Conservation (phyloP, 192 early-diverging fungal genomes). For the Backusella parvicylindrica region DNA sequence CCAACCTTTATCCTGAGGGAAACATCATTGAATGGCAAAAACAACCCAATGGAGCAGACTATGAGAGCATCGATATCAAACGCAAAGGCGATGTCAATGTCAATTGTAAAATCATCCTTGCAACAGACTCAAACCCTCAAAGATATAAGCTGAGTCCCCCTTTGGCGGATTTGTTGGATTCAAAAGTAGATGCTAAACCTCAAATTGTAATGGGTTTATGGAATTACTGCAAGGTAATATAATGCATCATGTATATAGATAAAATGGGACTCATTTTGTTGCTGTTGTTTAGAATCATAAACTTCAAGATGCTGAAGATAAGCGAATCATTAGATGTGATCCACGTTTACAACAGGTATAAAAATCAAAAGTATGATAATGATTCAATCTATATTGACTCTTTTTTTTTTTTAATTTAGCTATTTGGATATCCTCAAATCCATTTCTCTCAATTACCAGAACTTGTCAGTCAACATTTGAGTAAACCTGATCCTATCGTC, state of each 20-base stretch:
- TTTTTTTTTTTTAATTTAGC: constrained; percentile 49
- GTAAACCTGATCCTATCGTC: constrained; percentile 81
- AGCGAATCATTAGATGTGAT: constrained; percentile 84
- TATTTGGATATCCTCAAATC: constrained; percentile 65
- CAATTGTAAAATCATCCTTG: constrained; percentile 72
- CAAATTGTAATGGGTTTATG: constrained; percentile 85
- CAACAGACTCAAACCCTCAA: constrained; percentile 74
- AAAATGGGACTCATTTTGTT: background rate
- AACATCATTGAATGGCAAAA: constrained; percentile 74
- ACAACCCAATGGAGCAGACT: constrained; percentile 42
- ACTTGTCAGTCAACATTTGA: constrained; percentile 69
- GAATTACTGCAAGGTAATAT: constrained; percentile 90
- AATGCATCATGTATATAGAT: constrained; percentile 24
- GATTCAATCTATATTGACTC: background rate
- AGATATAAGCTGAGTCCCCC: constrained; percentile 76
- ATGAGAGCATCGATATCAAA: constrained; percentile 94
- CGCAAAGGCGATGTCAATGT: constrained; percentile 85
- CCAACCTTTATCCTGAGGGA: constrained; percentile 71
- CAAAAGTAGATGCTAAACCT: constrained; percentile 69
- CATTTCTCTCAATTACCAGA: constrained; percentile 83
- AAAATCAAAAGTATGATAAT: too few relatives aligned
- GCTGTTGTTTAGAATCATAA: constrained; percentile 61
- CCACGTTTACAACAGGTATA: constrained; percentile 16
- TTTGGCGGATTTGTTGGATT: constrained; percentile 73
- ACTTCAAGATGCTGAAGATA: constrained; percentile 89